Conservation (phyloP, 208 protist species). For the Leishmania aethiopica region DNA sequence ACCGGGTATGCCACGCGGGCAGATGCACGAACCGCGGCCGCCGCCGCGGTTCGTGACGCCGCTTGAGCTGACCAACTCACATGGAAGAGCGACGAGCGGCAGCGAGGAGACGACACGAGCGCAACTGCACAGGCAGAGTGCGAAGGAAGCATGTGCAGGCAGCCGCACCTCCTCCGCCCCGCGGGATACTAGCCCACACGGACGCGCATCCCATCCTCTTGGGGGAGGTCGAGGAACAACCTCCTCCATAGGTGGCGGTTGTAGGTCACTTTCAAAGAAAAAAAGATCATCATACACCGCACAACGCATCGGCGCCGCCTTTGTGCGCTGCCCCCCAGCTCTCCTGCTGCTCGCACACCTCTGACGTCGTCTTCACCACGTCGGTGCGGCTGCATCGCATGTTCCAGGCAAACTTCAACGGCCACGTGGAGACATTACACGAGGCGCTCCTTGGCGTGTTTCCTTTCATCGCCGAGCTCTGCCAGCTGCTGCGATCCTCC, state of each 20-base stretch:
- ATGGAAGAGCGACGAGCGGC: background rate
- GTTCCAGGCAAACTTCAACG: conserved; percentile 76
- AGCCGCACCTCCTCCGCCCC: background rate
- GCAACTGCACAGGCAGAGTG: background rate
- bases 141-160: background rate
- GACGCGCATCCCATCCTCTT: background rate
- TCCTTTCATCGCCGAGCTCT: conserved; percentile 52
- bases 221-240: background rate
- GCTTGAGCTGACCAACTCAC: background rate
- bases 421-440: conserved; percentile 82
- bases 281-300: background rate
- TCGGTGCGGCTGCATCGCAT: conserved; percentile 28
- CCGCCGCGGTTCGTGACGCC: background rate
- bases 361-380: background rate
- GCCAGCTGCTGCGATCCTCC: conserved; percentile 55
- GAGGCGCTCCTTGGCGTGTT: conserved; percentile 61
- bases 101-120: background rate
- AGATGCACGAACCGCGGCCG: background rate
- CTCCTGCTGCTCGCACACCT: background rate
- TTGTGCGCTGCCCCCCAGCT: background rate
- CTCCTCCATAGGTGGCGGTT: no score
- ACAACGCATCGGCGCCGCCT: background rate
- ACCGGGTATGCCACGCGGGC: background rate
- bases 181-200: background rate
- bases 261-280: background rate